phyloP scores from a whole-genome alignment of 2,329 filamentous ascomycete species.

The Berkeleyomyces rouxiae region DNA sequence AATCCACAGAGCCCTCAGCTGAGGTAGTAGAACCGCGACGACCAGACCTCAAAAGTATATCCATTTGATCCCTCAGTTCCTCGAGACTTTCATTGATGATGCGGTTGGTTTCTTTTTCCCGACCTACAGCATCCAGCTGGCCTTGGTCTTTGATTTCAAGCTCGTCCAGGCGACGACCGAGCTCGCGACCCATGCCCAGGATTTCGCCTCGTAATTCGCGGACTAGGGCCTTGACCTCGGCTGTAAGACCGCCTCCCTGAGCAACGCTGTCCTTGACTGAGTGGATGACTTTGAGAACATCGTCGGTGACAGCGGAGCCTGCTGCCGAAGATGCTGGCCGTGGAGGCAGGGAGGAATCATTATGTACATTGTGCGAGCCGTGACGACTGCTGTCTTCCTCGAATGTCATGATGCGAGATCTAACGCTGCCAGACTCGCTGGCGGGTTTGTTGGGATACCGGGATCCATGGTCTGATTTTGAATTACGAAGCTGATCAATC shows the following conservation, averaged over 20 bases:
- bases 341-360: neutral
- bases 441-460: conserved; percentile 4
- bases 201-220: conserved; percentile 84
- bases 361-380: conserved; percentile 3
- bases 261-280: conserved; percentile 83
- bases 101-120: conserved; percentile 33
- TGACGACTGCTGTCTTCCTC: conserved; percentile 19
- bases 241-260: conserved; percentile 74
- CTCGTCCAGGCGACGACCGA: conserved; percentile 73
- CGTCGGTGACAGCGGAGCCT: conserved; percentile 47
- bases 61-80: conserved; percentile 73
- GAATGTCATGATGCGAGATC: conserved; percentile 24
- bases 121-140: neutral
- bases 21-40: conserved; percentile 49
- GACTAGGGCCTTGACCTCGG: conserved; percentile 80
- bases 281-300: conserved; percentile 66
- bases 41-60: conserved; percentile 60
- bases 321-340: conserved; percentile 12
- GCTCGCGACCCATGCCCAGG: conserved; percentile 81
- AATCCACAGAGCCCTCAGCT: conserved; percentile 47
- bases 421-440: conserved; percentile 14
- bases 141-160: conserved; percentile 23
- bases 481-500: conserved; percentile 21
- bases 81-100: conserved; percentile 68
- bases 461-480: conserved; percentile 2